Base-by-base conservation (phyloP, 108 stramenopile genomes). In the Cyclostephanos tholiformis region DNA sequence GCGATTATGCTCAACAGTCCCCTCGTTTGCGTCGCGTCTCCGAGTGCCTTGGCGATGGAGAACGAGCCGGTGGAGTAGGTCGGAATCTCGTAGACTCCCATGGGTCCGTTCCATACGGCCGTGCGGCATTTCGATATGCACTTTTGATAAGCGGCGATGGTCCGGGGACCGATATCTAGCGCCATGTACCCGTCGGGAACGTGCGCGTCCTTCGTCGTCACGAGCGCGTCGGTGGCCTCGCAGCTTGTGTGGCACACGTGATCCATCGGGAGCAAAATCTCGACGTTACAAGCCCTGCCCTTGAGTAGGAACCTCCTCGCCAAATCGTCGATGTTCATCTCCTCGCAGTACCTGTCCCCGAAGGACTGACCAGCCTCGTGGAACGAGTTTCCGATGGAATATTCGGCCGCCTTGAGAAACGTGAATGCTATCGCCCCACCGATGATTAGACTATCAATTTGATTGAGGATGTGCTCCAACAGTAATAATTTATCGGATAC, bases 361-460 rank as follows among this genome's bases (percentile, higher is more conserved):
- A 81, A 81, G 2, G 63, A 65, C 57, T 81, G 80, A 14, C 80
- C 81, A 63, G 96, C 91, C 83, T 99, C 97, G 67, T 95, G 83
- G 67, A 98, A 69, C 52, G 89, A 91, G 27, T 75, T 78, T 9
- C 95, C 96, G 39, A 97, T 86, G 58, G 63, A 46, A 63, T 89
- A 77, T 8, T 96, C 97, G 43, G 80, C 27, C 17, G 95, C 96
- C 82, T 97, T 97, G 35, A 96, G 76, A 89, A 99, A 99, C 51
- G 99, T 98, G 84, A 91, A 99, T 62, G 93, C 96, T 92, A 99
- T 84, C 35, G 97, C 99, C 30, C 99, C 99, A 57, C 97, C 97
- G 64, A 99, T 85, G 57, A 99, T 77, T 25, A 98, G 60, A 36
- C 75, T 87, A 80, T 99, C 93, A 71, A 91, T 89, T 67, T 95